Evolutionary conservation across 768 basidiomycete species (phyloP), one percentile per base, ranked within the genome.

Genomic region (Collybia nuda): DNA sequence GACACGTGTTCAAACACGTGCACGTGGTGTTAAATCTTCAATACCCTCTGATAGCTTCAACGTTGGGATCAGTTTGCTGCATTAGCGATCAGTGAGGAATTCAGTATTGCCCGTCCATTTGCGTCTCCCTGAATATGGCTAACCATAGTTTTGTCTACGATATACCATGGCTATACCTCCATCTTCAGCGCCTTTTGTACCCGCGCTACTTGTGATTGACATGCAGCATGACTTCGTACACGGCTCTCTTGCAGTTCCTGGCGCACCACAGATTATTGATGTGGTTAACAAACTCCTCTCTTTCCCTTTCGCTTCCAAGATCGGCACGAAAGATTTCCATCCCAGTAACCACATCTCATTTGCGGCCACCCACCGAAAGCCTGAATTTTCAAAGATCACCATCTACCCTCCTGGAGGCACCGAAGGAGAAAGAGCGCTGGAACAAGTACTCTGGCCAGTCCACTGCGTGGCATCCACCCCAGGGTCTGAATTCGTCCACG

Each of bases 171-270:
- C 35, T 11, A 19, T 44, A 19, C 8, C 24, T 26, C 3, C 41
- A 15, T 48, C 51, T 23, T 50, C 58, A n/a, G 53, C 50, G 18
- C 48, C 53, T n/a, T 70, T 73, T 54, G 63, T 60, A 1, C 76
- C 77, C 26, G 89, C 85, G 0, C 74, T 92, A 18, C 60, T 91
- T 45, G 77, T 92, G 48, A 71, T 93, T 32, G 91, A 93, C 62
- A 78, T 90, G 65, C 92, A 95, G 63, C 79, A 89, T 61, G 92
- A 95, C 65, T 95, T 95, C 59, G 78, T 92, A 22, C 65, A 69
- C 17, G 92, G 91, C 2, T 77, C 84, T 5, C 80, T 95, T 32
- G 84, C 90, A 2, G 88, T 91, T 11, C 70, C 80, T 1, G 75
- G 73, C 17, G 91, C 81, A 0, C 69, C 75, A 24, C 68, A 72